Evolutionary conservation across 441 rosid species (phyloP).

Genomic region (Arabidopsis lyrata): DNA sequence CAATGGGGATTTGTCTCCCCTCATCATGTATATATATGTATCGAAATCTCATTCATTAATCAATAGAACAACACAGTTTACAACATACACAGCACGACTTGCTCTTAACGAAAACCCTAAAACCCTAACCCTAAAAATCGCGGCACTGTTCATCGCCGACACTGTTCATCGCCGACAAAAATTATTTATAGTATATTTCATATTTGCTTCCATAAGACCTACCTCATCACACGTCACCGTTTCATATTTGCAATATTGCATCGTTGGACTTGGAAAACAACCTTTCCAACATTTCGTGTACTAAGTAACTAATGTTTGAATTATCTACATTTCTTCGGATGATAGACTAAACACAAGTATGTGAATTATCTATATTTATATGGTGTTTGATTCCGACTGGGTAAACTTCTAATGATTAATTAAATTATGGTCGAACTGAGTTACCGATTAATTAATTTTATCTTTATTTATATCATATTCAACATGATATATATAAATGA

Average conservation of each 20-base stretch:
- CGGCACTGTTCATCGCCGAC: too few species aligned
- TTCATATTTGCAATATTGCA: conserved; percentile 24
- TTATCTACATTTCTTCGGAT: neutral
- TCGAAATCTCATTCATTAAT: too few species aligned
- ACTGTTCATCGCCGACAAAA: too few species aligned
- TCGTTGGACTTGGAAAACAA: conserved; percentile 9
- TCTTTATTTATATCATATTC: neutral
- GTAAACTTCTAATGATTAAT: neutral
- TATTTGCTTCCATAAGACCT: conserved; percentile 44
- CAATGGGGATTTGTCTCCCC: too few species aligned
- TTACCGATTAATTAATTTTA: neutral
- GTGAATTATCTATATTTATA: neutral
- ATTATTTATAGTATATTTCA: conserved; percentile 23
- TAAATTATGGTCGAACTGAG: conserved; percentile 20
- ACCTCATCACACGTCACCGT: conserved; percentile 47
- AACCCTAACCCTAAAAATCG: too few species aligned
- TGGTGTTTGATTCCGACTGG: neutral
- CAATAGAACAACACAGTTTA: too few species aligned
- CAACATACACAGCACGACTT: too few species aligned
- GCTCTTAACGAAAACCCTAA: too few species aligned
- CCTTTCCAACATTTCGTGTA: neutral
- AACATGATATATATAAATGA: neutral
- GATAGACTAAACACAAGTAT: conserved; percentile 1
- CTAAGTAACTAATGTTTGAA: neutral
- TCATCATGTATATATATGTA: too few species aligned